Conservation (phyloP, 2,329 filamentous ascomycete species). For the Lecanicillium sp. region DNA sequence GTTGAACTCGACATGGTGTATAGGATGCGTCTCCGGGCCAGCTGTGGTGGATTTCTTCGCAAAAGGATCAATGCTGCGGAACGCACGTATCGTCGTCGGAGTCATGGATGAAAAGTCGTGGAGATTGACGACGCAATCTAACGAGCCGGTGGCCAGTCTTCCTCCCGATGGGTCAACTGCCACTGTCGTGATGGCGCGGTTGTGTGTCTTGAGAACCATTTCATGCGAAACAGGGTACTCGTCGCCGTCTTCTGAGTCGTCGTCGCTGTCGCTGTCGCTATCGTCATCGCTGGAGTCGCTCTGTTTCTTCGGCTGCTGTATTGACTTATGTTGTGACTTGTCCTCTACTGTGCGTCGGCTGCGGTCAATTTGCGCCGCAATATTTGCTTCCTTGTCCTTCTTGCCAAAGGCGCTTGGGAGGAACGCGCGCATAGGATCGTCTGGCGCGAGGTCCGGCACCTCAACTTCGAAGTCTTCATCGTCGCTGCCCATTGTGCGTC, state of each 20-base stretch:
- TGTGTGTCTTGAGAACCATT: constrained; percentile 85
- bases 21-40: constrained; percentile 74
- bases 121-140: constrained; percentile 84
- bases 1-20: constrained; percentile 84
- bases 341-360: constrained; percentile 51
- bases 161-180: constrained; percentile 80
- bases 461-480: constrained; percentile 50
- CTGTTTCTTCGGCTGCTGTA: constrained; percentile 14
- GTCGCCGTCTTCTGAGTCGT: constrained; percentile 66
- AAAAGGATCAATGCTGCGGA: constrained; percentile 85
- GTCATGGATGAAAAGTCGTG: constrained; percentile 97
- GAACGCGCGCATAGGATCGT: constrained; percentile 69
- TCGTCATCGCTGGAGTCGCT: constrained; percentile 38
- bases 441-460: constrained; percentile 42
- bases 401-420: constrained; percentile 82
- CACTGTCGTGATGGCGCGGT: constrained; percentile 75
- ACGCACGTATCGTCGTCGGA: constrained; percentile 85
- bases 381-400: constrained; percentile 63
- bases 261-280: constrained; percentile 40
- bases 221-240: constrained; percentile 92
- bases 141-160: constrained; percentile 81
- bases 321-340: constrained; percentile 10
- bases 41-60: constrained; percentile 61
- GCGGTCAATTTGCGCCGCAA: constrained; percentile 73
- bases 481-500: constrained; percentile 52